Evolutionary conservation across 495 filamentous ascomycete genomes (phyloP), one percentile per base, ranked within the genome.

Genomic region (Neurospora africana): DNA sequence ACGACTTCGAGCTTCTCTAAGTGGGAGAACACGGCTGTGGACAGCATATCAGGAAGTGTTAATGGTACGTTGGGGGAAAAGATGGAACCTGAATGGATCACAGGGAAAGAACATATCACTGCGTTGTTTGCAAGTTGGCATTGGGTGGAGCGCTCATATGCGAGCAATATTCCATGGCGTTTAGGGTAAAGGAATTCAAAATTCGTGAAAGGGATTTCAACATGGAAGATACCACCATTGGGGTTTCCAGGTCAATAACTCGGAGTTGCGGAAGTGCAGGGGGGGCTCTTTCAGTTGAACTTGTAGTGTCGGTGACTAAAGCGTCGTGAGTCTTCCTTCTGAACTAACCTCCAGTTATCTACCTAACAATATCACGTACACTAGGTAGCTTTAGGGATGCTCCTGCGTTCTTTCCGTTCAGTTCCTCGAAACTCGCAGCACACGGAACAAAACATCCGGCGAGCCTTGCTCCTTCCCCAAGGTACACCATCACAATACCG

Each of bases 1-100:
- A 99, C 84, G 95, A 99, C 82, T 98, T 95, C 78, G 96, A 98
- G 84, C 84, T 97, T 76, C 83, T 97, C 75, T 96, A 72, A 82
- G 38, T 27, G 21, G 21, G 10, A 17, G 68, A 38, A 37, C 0
- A 35, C 4, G 53, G 7, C 27, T 65, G 53, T 15, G 15, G 15
- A n/a, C n/a, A n/a, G 1, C 23, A 65, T 33, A 10, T 65, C 53
- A 33, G 27, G 53, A 65, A 65, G 7, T 19, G 53, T 2, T 65
- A 33, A 33, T 65, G 53, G 53, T 65, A 4, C 53, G 53, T 9
- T 35, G 53, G 15, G 27, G 13, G 15, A 17, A 19, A 4, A 27
- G 53, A 15, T 30, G 53, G 27, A 17, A 65, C n/a, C n/a, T n/a
- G n/a, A 33, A 33, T 8, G 53, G 27, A 33, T 9, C 6, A 65